Evolutionary conservation across 805 yeast genomes (phyloP), one percentile per base, ranked within the genome.

Genomic region (Zygoascus biomembranicola): DNA sequence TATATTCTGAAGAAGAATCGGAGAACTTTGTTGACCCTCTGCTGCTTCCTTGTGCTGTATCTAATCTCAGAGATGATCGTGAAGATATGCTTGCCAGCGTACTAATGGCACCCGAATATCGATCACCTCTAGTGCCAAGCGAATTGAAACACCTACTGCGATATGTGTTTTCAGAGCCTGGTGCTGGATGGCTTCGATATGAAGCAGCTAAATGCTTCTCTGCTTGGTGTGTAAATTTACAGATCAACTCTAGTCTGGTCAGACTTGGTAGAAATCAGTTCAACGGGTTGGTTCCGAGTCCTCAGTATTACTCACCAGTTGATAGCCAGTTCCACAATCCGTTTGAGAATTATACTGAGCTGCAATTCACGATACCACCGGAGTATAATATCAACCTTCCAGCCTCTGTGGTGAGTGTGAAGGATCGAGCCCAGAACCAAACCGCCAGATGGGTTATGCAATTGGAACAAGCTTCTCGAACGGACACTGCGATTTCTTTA

Each of bases 391-490:
- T 31, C 50, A 28, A 28, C 19, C n/a, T 47, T 32, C 16, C 28
- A 9, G 14, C 19, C 20, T 23, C 28, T 23, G 28, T 23, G 28
- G 28, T 23, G 28, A 9, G 28, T 9, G 9, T 19, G 20, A 16
- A 16, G 18, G 49, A 43, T 19, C 9, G 46, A 23, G 62, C 62
- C 9, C 62, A 59, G 43, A 44, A 44, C n/a, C 54, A 55, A 18
- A 59, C 60, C n/a, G 64, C 63, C 1, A 31, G 54, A n/a, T 61
- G 64, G 64, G 60, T 58, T 18, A 61, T 59, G 61, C 60, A 55
- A 26, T 39, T 61, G 35, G 64, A 61, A 39, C 60, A 59, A 26
- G 57, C 52, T 16, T 54, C 60, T n/a, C 54, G 64, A 10, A 35
- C 56, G 1, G 61, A 60, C 13, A 55, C 55, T 31, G 55, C 52